A percentile compares a stretch with the other conserved stretches of the same genome.
Conservation (phyloP, 176 grass and related monocot genomes). For the Carex cristatella region DNA sequence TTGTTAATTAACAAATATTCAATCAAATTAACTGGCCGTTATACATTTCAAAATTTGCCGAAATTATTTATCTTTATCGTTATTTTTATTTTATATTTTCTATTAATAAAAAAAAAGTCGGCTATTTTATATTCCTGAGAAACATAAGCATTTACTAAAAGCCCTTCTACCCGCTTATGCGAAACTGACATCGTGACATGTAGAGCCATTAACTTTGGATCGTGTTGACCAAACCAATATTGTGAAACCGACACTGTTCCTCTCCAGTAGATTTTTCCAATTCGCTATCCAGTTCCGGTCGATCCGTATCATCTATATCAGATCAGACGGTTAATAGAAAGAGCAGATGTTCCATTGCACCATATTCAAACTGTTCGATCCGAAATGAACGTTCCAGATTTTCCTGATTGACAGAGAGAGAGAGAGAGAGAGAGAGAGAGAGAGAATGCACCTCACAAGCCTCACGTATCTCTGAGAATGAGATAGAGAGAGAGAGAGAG, state of each 20-base stretch:
- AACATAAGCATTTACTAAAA: neutral
- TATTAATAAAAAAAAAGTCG: too few relatives aligned
- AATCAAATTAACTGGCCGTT: too few relatives aligned
- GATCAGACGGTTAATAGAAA: neutral
- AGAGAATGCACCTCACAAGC: neutral
- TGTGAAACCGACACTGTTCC: neutral
- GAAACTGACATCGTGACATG: conserved; percentile 13
- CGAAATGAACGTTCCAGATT: too few relatives aligned
- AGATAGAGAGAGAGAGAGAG: neutral
- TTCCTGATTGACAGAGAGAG: neutral
- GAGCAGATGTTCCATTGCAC: too few relatives aligned
- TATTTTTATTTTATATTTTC: too few relatives aligned
- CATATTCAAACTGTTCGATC: neutral
- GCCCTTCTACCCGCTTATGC: neutral
- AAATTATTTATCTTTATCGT: too few relatives aligned
- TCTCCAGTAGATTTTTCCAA: neutral
- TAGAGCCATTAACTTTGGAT: neutral
- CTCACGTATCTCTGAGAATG: neutral
- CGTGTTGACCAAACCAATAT: neutral
- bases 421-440: too few relatives aligned
- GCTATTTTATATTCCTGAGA: neutral
- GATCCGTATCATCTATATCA: neutral
- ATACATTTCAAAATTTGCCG: too few relatives aligned
- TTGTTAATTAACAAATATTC: too few relatives aligned
- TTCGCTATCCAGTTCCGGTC: neutral